Percentiles rank a stretch among this genome's conserved stretches.
phyloP scores from a whole-genome alignment of 805 yeast genomes.

The Ogataea trehalophila region DNA sequence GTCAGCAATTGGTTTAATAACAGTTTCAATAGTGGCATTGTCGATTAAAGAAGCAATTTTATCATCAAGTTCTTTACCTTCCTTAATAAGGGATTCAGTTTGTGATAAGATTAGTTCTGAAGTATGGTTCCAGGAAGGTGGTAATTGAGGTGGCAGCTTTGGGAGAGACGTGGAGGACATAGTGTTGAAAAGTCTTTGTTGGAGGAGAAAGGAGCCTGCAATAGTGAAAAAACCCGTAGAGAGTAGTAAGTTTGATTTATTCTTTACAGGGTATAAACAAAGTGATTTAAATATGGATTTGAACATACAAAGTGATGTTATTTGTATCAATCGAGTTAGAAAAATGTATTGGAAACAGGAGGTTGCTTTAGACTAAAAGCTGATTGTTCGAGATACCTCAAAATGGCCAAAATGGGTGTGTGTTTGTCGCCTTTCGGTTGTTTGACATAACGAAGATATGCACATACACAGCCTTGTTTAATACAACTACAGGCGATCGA shows the following conservation, averaged over 20 bases:
- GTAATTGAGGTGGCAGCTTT: conserved; percentile 28
- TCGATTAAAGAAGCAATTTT: conserved; percentile 40
- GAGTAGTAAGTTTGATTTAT: neutral
- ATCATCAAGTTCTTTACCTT: conserved; percentile 46
- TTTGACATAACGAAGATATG: too few relatives aligned
- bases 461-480: too few relatives aligned
- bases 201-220: conserved; percentile 1
- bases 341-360: neutral
- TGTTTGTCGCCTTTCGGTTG: too few relatives aligned
- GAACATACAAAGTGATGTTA: neutral
- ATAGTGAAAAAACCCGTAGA: neutral
- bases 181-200: neutral
- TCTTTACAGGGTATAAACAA: neutral
- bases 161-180: neutral
- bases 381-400: too few relatives aligned
- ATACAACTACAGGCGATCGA: too few relatives aligned
- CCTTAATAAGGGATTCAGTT: conserved; percentile 41
- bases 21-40: conserved; percentile 50
- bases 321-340: neutral
- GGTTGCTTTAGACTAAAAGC: too few relatives aligned
- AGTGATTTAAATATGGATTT: neutral
- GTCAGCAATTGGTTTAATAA: conserved; percentile 48
- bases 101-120: conserved; percentile 41
- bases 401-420: too few relatives aligned
- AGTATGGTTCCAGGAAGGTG: conserved; percentile 58